Conservation (phyloP, 768 basidiomycete species). For the Cystobasidium tubakii region DNA sequence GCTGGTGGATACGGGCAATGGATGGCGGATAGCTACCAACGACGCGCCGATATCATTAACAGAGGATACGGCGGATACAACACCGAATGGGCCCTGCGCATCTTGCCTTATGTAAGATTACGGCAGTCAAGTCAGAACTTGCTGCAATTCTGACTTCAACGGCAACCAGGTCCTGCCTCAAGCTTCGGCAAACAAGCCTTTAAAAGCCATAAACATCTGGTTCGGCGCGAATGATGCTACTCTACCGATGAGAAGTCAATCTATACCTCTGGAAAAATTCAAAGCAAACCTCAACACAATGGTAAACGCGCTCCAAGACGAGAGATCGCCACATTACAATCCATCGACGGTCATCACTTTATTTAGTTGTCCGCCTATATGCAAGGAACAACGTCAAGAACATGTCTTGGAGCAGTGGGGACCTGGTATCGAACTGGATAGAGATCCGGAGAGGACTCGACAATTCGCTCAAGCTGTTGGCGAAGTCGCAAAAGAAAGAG, state of each 20-base stretch:
- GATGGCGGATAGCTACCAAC: slow-evolving; percentile 32
- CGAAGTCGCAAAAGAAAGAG: slow-evolving; percentile 29
- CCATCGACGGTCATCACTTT: slow-evolving; percentile 26
- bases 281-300: slow-evolving; percentile 29
- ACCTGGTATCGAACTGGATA: slow-evolving; percentile 32
- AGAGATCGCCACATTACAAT: slow-evolving; percentile 21
- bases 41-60: slow-evolving; percentile 27
- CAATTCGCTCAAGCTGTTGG: slow-evolving; percentile 34
- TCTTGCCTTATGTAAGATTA: slow-evolving; percentile 10
- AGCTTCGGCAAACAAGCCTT: slow-evolving; percentile 14
- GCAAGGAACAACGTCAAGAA: slow-evolving; percentile 13
- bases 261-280: slow-evolving; percentile 26
- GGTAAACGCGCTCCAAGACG: slow-evolving; percentile 14
- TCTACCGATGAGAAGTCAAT: slow-evolving; percentile 33
- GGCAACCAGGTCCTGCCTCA: slow-evolving; percentile 23
- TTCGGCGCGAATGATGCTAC: slow-evolving; percentile 39
- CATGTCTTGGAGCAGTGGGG: slow-evolving; percentile 22
- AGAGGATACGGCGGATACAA: slow-evolving; percentile 38
- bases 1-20: slow-evolving; percentile 26
- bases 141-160: no score
- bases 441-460: slow-evolving; percentile 23
- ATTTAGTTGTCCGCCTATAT: slow-evolving; percentile 26
- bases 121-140: neutral
- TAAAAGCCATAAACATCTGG: slow-evolving; percentile 36
- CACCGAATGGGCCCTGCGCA: slow-evolving; percentile 24